Percentiles rank a stretch among this genome's conserved stretches.
phyloP scores from a whole-genome alignment of 1,284 basidiomycete genomes.

The Irpex sp. region DNA sequence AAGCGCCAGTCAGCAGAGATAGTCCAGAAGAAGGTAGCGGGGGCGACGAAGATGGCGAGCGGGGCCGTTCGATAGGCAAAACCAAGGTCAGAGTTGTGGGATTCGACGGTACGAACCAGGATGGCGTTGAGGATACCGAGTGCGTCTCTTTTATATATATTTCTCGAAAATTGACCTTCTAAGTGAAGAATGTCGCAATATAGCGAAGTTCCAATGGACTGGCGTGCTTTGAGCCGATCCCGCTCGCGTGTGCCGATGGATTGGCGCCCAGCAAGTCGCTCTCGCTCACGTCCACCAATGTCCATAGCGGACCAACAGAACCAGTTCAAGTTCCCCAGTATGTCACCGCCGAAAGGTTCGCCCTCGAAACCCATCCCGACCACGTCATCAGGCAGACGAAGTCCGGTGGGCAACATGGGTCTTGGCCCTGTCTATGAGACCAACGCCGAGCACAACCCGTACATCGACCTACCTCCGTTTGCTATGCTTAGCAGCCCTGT shows the following conservation, averaged over 20 bases:
- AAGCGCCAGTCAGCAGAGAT: background rate
- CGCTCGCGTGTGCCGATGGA: slow-evolving; percentile 90
- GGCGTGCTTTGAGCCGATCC: slow-evolving; percentile 89
- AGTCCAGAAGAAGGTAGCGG: slow-evolving; percentile 15
- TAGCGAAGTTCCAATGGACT: slow-evolving; percentile 73
- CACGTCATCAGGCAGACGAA: slow-evolving; percentile 47
- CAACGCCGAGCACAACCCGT: slow-evolving; percentile 21
- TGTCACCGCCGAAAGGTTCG: slow-evolving; percentile 29
- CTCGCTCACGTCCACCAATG: slow-evolving; percentile 64
- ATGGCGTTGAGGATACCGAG: slow-evolving; percentile 67
- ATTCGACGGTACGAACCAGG: slow-evolving; percentile 74
- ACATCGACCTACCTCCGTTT: slow-evolving; percentile 27
- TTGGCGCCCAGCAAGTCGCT: slow-evolving; percentile 73
- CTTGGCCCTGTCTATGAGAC: slow-evolving; percentile 58
- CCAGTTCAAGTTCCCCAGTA: slow-evolving; percentile 31
- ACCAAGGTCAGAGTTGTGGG: slow-evolving; percentile 70
- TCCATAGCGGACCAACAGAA: slow-evolving; percentile 31
- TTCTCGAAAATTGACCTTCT: slow-evolving; percentile 12
- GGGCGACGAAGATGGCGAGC: slow-evolving; percentile 37
- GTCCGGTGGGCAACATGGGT: slow-evolving; percentile 31
- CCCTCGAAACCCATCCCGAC: slow-evolving; percentile 50
- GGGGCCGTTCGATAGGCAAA: slow-evolving; percentile 75
- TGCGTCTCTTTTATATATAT: slow-evolving; percentile 48
- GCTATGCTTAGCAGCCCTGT: slow-evolving; percentile 46
- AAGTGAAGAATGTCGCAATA: slow-evolving; percentile 23